Percentiles rank a stretch among this genome's conserved stretches.
These are phyloP conservation scores for Saxophila tyrrhenica DNA, from an alignment of 495 filamentous ascomycete species.

Conservation along the genomic window DNA sequence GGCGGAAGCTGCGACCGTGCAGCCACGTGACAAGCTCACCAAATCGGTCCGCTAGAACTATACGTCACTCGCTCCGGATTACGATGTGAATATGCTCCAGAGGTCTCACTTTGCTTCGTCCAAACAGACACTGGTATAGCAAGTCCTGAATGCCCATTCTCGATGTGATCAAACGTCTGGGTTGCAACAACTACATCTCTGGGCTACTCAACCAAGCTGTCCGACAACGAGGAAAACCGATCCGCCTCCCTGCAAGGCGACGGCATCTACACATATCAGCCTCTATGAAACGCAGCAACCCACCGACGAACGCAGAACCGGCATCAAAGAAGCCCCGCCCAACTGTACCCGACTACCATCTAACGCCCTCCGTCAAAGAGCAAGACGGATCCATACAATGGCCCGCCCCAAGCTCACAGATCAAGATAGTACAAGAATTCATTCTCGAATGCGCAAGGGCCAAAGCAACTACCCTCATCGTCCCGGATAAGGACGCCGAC, in stretches of 20 bases:
- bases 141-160: not conserved
- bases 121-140: no score
- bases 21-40: no score
- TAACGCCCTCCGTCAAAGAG: constrained; percentile 26
- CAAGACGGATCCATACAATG: constrained; percentile 37
- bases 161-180: not conserved
- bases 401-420: constrained; percentile 42
- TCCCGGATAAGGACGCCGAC: constrained; percentile 54
- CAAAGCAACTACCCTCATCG: constrained; percentile 33
- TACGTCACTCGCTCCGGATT: no score
- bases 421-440: constrained; percentile 35
- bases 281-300: constrained; percentile 16
- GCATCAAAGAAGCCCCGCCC: constrained; percentile 21
- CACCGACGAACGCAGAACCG: constrained; percentile 4
- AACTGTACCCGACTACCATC: constrained; percentile 28
- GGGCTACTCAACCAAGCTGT: no score
- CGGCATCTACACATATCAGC: not conserved
- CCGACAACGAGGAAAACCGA: no score
- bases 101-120: no score
- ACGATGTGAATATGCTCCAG: no score
- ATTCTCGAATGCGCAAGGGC: constrained; percentile 38
- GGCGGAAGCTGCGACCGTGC: no score
- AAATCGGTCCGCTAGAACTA: no score
- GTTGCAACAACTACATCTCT: not conserved
- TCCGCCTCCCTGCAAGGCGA: not conserved